Conservation (phyloP, 2,329 filamentous ascomycete genomes). For the Colletotrichum sp. region DNA sequence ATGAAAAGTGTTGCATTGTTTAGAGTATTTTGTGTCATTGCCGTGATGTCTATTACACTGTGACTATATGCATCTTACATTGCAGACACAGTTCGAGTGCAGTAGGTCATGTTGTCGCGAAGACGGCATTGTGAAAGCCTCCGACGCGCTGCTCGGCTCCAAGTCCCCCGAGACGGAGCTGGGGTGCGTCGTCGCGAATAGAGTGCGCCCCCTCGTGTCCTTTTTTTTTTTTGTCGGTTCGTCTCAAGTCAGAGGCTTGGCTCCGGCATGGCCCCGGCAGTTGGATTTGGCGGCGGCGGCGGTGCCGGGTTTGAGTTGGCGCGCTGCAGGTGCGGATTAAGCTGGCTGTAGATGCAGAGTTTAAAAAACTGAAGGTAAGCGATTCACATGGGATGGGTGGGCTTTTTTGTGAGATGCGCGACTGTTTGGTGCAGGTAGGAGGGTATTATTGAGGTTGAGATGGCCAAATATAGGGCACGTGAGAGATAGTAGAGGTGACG, state of each 20-base stretch:
- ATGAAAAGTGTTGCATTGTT: constrained; percentile 21
- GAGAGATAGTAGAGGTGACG: too few species aligned
- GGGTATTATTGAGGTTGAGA: too few species aligned
- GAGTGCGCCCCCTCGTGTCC: background rate
- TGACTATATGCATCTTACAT: background rate
- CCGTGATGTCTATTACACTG: background rate
- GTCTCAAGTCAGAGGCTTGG: background rate
- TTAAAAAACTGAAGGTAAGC: too few species aligned
- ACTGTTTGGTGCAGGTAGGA: too few species aligned
- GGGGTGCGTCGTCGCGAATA: background rate
- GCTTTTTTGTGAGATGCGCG: too few species aligned
- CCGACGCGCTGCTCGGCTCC: background rate
- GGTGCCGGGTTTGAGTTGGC: background rate
- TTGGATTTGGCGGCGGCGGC: background rate
- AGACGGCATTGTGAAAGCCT: background rate
- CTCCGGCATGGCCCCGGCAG: background rate
- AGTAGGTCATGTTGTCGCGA: background rate
- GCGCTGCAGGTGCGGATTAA: background rate
- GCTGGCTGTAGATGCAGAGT: background rate
- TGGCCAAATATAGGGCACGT: too few species aligned
- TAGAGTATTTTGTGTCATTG: background rate
- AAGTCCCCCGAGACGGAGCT: background rate
- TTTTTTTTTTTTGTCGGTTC: background rate
- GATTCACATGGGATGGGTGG: too few species aligned
- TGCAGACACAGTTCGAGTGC: background rate